phyloP scores from a whole-genome alignment of 2,329 filamentous ascomycete species.

The Aspergillus versicolor region DNA sequence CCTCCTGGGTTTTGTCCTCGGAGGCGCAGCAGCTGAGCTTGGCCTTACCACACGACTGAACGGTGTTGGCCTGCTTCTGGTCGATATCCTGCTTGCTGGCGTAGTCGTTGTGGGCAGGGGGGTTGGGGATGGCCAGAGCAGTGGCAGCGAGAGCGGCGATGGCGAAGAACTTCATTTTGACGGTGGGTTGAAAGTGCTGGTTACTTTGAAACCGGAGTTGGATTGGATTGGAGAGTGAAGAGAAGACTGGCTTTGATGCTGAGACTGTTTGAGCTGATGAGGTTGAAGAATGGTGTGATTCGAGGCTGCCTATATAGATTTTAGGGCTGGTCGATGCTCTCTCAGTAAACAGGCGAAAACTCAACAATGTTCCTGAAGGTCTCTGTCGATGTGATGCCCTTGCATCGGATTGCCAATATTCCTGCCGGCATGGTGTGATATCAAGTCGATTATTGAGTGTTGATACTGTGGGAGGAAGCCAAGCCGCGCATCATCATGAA shows the following conservation, averaged over 20 bases:
- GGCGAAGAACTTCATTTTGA: slow-evolving; percentile 31
- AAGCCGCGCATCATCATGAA: neutral
- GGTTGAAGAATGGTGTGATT: neutral
- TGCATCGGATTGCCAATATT: neutral
- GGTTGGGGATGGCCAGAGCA: slow-evolving; percentile 9
- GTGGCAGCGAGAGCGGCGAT: slow-evolving; percentile 22
- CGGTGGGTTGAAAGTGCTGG: neutral
- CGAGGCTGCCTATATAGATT: neutral
- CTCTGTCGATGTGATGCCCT: neutral
- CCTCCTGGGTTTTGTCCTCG: neutral
- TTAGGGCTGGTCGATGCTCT: too few relatives aligned
- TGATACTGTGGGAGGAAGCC: neutral
- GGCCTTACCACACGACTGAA: slow-evolving; percentile 4
- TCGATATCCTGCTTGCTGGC: neutral
- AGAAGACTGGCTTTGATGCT: neutral
- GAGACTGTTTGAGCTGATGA: neutral
- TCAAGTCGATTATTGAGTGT: neutral
- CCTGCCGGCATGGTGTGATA: neutral
- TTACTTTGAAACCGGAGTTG: neutral
- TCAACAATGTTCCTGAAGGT: neutral
- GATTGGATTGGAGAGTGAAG: neutral
- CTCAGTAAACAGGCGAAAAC: neutral
- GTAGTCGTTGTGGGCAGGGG: neutral
- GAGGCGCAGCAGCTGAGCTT: slow-evolving; percentile 10
- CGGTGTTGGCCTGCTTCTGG: neutral